Conservation (phyloP, 805 yeast genomes). For the Sugiyamaella lignohabitans region DNA sequence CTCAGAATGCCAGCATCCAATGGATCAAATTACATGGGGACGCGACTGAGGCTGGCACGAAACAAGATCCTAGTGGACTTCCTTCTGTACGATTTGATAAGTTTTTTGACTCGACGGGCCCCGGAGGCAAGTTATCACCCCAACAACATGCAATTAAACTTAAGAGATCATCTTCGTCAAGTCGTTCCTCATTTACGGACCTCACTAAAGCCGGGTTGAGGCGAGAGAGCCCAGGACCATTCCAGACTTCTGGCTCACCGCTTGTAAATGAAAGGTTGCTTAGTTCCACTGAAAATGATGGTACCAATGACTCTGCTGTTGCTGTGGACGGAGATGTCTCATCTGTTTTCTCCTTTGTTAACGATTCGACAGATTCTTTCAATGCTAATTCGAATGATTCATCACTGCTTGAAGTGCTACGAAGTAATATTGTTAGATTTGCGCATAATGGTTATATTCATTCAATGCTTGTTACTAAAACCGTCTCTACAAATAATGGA, state of each 20-base stretch:
- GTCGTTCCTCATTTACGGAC: neutral
- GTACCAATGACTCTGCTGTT: too few species aligned
- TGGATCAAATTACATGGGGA: constrained; percentile 46
- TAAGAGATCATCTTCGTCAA: constrained; percentile 6
- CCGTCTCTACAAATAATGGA: constrained; percentile 11
- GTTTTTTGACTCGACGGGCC: constrained; percentile 87
- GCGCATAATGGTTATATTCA: constrained; percentile 93
- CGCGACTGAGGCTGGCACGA: constrained; percentile 18
- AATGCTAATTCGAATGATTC: neutral
- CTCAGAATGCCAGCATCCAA: constrained; percentile 84
- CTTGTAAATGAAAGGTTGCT: too few species aligned
- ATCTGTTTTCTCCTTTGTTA: neutral
- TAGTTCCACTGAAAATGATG: too few species aligned
- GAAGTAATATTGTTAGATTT: constrained; percentile 59
- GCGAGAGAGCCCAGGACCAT: neutral
- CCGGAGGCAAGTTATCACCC: constrained; percentile 51
- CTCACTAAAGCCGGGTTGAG: neutral
- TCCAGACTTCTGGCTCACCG: neutral
- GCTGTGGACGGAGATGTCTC: neutral
- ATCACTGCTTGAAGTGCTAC: constrained; percentile 46
- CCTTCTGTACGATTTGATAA: constrained; percentile 69
- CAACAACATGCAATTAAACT: constrained; percentile 24
- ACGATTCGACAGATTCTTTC: neutral
- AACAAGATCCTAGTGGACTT: constrained; percentile 32
- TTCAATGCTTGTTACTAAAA: constrained; percentile 41